Evolutionary conservation across 2,329 filamentous ascomycete genomes (phyloP).

Genomic region (Erysiphe pulchra): DNA sequence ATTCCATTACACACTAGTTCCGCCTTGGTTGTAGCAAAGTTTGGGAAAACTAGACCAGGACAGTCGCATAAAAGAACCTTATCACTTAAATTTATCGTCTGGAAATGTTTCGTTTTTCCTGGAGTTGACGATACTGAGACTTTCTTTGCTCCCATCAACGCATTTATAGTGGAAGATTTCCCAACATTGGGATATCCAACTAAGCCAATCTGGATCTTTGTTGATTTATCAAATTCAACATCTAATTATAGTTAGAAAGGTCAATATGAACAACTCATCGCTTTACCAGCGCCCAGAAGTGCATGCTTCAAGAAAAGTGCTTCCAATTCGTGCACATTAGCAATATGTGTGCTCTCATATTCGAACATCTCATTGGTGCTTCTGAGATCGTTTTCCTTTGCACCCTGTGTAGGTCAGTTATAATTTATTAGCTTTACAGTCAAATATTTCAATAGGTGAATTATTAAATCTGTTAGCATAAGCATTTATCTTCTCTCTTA

Average conservation of each 20-base stretch:
- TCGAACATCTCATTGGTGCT: conserved; percentile 10
- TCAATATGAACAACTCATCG: conserved; percentile 2
- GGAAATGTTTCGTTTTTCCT: conserved; percentile 98
- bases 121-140: conserved; percentile 93
- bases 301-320: conserved; percentile 60
- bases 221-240: conserved; percentile 20
- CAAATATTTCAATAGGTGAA: background rate
- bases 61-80: conserved; percentile 89
- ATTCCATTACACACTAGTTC: conserved; percentile 91
- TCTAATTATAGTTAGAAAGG: conserved; percentile 12
- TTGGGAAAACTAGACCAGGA: conserved; percentile 92
- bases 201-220: conserved; percentile 70
- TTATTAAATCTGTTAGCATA: background rate
- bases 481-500: background rate
- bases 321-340: conserved; percentile 84
- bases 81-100: conserved; percentile 84
- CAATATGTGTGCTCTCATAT: conserved; percentile 39
- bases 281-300: conserved; percentile 27
- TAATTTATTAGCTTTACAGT: too few relatives aligned
- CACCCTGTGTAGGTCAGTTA: conserved; percentile 1
- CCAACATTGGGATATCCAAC: conserved; percentile 98
- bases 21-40: conserved; percentile 89
- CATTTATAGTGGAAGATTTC: conserved; percentile 98
- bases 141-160: conserved; percentile 93
- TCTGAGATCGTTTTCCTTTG: conserved; percentile 11